Evolutionary conservation across 2,329 filamentous ascomycete genomes (phyloP).

Genomic region (Aspergillus tubingensis): DNA sequence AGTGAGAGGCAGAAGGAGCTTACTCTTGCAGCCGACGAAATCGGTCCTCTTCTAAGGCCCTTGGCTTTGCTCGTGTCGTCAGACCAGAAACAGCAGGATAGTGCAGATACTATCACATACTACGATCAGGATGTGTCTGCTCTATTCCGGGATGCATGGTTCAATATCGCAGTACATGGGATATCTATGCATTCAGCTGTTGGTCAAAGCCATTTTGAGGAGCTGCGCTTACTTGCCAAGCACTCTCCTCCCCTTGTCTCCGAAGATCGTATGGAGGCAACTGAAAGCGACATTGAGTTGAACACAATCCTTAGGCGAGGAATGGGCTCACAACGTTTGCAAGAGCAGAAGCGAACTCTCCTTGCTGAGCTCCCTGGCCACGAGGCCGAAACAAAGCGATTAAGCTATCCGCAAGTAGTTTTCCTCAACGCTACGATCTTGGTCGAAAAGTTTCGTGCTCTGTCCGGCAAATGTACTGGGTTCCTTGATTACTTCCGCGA

Average conservation of each 20-base stretch:
- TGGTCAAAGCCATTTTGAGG: slow-evolving; percentile 70
- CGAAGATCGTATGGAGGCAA: slow-evolving; percentile 82
- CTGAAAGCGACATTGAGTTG: slow-evolving; percentile 94
- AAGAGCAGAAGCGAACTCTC: slow-evolving; percentile 78
- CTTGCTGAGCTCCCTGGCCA: slow-evolving; percentile 72
- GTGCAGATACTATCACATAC: slow-evolving; percentile 37
- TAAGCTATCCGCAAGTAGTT: slow-evolving; percentile 88
- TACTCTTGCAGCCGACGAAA: slow-evolving; percentile 80
- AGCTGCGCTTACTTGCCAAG: slow-evolving; percentile 80
- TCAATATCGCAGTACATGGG: slow-evolving; percentile 94
- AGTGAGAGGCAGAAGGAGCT: slow-evolving; percentile 75
- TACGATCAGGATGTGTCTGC: slow-evolving; percentile 69
- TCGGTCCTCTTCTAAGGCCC: slow-evolving; percentile 82
- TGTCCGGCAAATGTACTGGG: slow-evolving; percentile 85
- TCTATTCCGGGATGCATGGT: slow-evolving; percentile 90
- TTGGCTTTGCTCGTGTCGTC: slow-evolving; percentile 79
- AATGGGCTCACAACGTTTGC: slow-evolving; percentile 69
- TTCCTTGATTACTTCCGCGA: slow-evolving; percentile 93
- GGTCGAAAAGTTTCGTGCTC: slow-evolving; percentile 83
- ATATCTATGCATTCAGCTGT: slow-evolving; percentile 75
- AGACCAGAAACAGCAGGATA: slow-evolving; percentile 21
- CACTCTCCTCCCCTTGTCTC: slow-evolving; percentile 85
- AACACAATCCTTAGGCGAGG: slow-evolving; percentile 90
- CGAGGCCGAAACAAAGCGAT: slow-evolving; percentile 73
- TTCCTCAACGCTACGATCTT: slow-evolving; percentile 90